These are phyloP conservation scores for Candida anutae DNA, from an alignment of 1,139 yeast genomes.

Conservation along the genomic window DNA sequence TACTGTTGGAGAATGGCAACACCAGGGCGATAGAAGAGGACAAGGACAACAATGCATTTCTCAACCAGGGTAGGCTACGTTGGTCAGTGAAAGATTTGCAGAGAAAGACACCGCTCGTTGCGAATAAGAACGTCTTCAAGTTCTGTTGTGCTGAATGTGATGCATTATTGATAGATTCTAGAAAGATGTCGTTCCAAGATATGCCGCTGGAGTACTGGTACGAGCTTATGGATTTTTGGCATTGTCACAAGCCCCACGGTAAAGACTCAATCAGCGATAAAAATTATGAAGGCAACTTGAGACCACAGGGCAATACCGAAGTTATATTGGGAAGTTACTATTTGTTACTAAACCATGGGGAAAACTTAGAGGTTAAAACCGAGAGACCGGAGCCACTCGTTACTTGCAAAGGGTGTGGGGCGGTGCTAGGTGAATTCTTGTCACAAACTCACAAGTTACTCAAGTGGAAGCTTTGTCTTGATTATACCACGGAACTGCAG, in stretches of 20 bases:
- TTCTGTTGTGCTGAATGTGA: conserved; percentile 30
- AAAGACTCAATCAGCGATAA: conserved; percentile 11
- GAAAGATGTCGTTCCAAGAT: conserved; percentile 35
- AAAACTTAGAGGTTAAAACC: conserved; percentile 4
- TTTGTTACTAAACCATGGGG: conserved; percentile 31
- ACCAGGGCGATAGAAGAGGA: neutral
- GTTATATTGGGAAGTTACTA: conserved; percentile 56
- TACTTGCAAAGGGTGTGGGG: conserved; percentile 23
- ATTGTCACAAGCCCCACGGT: conserved; percentile 78
- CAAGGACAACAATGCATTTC: conserved; percentile 2
- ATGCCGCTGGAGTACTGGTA: conserved; percentile 94
- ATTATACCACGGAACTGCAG: conserved; percentile 6
- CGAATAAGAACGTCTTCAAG: conserved; percentile 19
- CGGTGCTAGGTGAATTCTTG: conserved; percentile 25
- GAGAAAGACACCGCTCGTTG: conserved; percentile 19
- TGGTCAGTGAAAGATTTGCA: conserved; percentile 38
- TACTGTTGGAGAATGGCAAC: too few species aligned
- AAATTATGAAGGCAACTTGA: conserved; percentile 29
- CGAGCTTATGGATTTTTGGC: conserved; percentile 97
- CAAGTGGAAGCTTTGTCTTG: conserved; percentile 54
- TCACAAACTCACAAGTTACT: conserved; percentile 27
- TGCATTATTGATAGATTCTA: conserved; percentile 19
- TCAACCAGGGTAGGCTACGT: conserved; percentile 2
- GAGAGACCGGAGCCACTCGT: conserved; percentile 1
- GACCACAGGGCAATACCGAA: conserved; percentile 32